phyloP scores from a whole-genome alignment of 139 green algal species.

The Chlamydomonas incerta region DNA sequence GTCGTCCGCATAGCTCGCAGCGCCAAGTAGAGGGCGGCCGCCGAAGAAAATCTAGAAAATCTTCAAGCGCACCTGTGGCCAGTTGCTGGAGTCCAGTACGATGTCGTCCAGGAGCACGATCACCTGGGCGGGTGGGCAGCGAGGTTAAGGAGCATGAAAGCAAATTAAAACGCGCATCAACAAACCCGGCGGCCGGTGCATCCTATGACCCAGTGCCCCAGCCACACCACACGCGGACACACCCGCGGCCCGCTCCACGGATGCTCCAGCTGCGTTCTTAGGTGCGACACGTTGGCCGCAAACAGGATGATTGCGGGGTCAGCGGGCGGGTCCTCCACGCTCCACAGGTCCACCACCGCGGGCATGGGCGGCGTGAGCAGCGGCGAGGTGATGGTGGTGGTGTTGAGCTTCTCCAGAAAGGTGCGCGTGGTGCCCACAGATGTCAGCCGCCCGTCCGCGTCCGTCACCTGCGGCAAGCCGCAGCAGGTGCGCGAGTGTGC shows the following conservation, averaged over 20 bases:
- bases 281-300: neutral
- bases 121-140: neutral
- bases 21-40: too few species aligned
- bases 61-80: neutral
- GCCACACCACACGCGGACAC: neutral
- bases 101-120: slow-evolving; percentile 5
- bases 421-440: neutral
- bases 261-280: neutral
- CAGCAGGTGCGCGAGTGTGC: neutral
- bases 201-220: neutral
- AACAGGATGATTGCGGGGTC: neutral
- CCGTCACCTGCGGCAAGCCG: neutral
- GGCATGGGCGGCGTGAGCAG: neutral
- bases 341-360: neutral
- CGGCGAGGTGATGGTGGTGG: too few species aligned
- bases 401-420: slow-evolving; percentile 23
- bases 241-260: neutral
- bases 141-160: neutral
- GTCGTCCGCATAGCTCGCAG: too few species aligned
- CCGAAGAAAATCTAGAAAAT: too few species aligned
- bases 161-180: neutral
- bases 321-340: slow-evolving; percentile 13
- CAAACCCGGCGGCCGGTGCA: neutral
- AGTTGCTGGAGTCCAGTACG: neutral
- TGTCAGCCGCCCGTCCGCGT: neutral